Conservation (phyloP, 2,329 filamentous ascomycete genomes). For the Beauveria sp. region DNA sequence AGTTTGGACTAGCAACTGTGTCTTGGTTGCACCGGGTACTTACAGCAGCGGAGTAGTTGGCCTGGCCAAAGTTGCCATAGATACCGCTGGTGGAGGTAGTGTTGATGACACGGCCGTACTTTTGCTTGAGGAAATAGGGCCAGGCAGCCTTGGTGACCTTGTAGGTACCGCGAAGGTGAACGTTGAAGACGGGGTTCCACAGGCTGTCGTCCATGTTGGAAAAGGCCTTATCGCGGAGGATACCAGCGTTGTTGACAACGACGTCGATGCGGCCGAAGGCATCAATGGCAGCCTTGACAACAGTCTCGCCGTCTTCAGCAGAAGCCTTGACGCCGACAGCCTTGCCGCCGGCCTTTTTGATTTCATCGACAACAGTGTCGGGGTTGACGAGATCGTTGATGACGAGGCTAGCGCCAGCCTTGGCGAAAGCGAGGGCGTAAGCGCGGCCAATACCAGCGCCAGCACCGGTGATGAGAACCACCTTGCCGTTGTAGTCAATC, state of each 20-base stretch:
- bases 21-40: conserved; percentile 25
- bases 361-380: conserved; percentile 84
- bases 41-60: conserved; percentile 89
- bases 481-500: conserved; percentile 75
- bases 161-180: conserved; percentile 91
- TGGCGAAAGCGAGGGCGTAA: conserved; percentile 82
- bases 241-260: conserved; percentile 95
- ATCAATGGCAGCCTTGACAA: conserved; percentile 91
- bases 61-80: conserved; percentile 98
- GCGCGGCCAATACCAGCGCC: conserved; percentile 86
- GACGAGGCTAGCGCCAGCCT: conserved; percentile 75
- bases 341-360: conserved; percentile 80
- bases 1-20: conserved; percentile 12
- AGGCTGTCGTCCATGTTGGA: conserved; percentile 92
- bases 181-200: conserved; percentile 87
- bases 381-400: conserved; percentile 96
- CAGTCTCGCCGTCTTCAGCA: conserved; percentile 82
- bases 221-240: conserved; percentile 96
- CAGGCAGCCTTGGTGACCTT: conserved; percentile 96
- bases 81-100: conserved; percentile 96
- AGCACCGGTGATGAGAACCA: conserved; percentile 80
- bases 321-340: conserved; percentile 90
- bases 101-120: conserved; percentile 95
- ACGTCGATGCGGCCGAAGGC: conserved; percentile 91
- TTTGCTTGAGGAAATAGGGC: conserved; percentile 97